A percentile compares a stretch with the other conserved stretches of the same genome.
Evolutionary conservation across 2,329 filamentous ascomycete species (phyloP).

Genomic region (Talaromyces verruculosus): DNA sequence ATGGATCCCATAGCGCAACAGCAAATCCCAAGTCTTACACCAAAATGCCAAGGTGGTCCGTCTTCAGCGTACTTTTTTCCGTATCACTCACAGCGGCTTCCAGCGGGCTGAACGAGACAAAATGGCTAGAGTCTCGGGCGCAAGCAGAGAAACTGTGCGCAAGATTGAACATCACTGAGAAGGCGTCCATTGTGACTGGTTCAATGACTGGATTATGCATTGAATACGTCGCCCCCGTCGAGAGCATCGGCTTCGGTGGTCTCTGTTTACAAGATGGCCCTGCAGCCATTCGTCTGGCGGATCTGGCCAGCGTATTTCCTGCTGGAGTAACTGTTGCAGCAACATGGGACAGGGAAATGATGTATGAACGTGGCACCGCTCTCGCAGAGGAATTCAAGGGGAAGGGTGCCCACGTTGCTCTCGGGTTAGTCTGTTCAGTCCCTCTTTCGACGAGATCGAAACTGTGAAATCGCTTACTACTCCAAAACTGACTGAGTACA

Average conservation of each 20-base stretch:
- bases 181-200: not conserved
- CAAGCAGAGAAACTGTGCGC: too few species aligned
- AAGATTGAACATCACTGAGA: not conserved
- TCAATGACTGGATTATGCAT: not conserved
- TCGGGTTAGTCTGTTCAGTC: conserved; percentile 37
- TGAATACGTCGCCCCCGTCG: conserved; percentile 17
- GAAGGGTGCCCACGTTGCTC: conserved; percentile 49
- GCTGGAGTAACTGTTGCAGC: conserved; percentile 46
- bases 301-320: conserved; percentile 41
- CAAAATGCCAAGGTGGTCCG: too few species aligned
- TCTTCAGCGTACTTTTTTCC: too few species aligned
- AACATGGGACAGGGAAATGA: conserved; percentile 56
- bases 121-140: too few species aligned
- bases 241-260: conserved; percentile 40
- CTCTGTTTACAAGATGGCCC: conserved; percentile 45
- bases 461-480: conserved; percentile 28
- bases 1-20: too few species aligned
- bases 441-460: too few species aligned
- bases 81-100: too few species aligned
- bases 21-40: too few species aligned
- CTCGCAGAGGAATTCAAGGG: conserved; percentile 60
- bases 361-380: conserved; percentile 52
- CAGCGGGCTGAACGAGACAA: too few species aligned
- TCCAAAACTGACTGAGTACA: not conserved
- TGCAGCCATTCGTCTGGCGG: conserved; percentile 46